Percentiles rank a stretch among this genome's conserved stretches.
These are phyloP conservation scores for Cyberlindnera japonica DNA, from an alignment of 805 yeast species.

Conservation along the genomic window DNA sequence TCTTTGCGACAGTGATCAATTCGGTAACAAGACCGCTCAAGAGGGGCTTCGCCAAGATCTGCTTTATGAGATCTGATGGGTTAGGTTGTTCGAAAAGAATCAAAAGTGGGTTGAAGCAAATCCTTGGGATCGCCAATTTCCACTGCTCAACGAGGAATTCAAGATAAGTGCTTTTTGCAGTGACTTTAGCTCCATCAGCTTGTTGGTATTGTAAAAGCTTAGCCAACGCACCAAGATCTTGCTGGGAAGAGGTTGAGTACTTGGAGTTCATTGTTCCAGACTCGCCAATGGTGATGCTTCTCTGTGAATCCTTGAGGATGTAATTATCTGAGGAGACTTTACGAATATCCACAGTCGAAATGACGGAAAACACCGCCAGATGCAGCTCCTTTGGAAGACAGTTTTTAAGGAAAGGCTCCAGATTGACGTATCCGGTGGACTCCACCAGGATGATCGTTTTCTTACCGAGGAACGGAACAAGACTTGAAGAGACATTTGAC, in stretches of 20 bases:
- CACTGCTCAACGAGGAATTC: conserved; percentile 75
- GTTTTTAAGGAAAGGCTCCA: conserved; percentile 69
- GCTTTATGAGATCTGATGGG: conserved; percentile 54
- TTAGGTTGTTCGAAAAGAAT: conserved; percentile 68
- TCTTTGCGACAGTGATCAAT: conserved; percentile 64
- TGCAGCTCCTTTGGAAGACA: conserved; percentile 40
- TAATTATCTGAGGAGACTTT: conserved; percentile 22
- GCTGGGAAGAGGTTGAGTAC: conserved; percentile 30
- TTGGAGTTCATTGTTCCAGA: conserved; percentile 41
- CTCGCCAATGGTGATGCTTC: conserved; percentile 31
- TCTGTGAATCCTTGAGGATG: conserved; percentile 6
- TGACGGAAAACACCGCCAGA: conserved; percentile 22
- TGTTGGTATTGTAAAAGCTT: conserved; percentile 33
- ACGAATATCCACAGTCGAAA: conserved; percentile 23
- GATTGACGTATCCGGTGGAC: conserved; percentile 65
- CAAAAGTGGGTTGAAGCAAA: conserved; percentile 74
- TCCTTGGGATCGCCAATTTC: conserved; percentile 76
- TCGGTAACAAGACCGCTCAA: conserved; percentile 78
- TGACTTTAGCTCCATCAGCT: conserved; percentile 15
- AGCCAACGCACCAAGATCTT: conserved; percentile 34
- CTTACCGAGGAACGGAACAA: conserved; percentile 36
- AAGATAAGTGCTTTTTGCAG: conserved; percentile 37
- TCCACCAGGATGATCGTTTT: conserved; percentile 59
- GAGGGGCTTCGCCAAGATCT: conserved; percentile 81
- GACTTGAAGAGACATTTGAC: conserved; percentile 37